Evolutionary conservation across 805 yeast species (phyloP), one percentile per base, ranked within the genome.

Genomic region (Cyberlindnera maritima): DNA sequence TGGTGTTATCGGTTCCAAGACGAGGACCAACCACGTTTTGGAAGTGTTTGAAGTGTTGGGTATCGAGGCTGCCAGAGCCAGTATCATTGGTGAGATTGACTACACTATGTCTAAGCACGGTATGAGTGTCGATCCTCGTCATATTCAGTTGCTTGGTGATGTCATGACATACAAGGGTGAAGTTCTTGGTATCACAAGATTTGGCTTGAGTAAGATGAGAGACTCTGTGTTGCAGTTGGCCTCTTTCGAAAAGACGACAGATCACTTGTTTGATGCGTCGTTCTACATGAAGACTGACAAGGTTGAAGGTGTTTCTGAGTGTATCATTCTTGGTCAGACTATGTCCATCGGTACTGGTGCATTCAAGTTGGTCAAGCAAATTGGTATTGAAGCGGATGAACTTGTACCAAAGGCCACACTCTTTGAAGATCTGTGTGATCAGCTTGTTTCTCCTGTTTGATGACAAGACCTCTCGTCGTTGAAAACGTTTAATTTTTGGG

Each of bases 91-190:
- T 53, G 99, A 94, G 72, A 94, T 94, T 67, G 96, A 88, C 63
- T 90, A 90, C 64, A 94, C 99, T 46, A 94, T 94, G 99, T 83
- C 96, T 64, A 89, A 90, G 69, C 99, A 94, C 74, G 99, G 99
- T 69, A 94, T 94, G 99, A 88, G 96, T 66, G 97, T 94, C 41
- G 99, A 94, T 75, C 99, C 98, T 51, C 96, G 99, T 75, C 99
- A 94, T 67, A 91, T 95, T 65, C 98, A 94, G 71, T 74, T 94
- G 39, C 72, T 94, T 54, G 99, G 99, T 55, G 99, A 94, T 68
- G 98, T 94, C 41, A 94, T 94, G 99, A 89, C 98, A 0, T 94
- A 88, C 67, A 94, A 94, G 70, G 99, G 99, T 50, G 99, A 94
- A 65, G 96, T 94, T 12, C 76, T 95, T 57, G 99, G 99, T 68